Conservation (phyloP, 2,329 filamentous ascomycete species). For the Penicillium oxalicum region DNA sequence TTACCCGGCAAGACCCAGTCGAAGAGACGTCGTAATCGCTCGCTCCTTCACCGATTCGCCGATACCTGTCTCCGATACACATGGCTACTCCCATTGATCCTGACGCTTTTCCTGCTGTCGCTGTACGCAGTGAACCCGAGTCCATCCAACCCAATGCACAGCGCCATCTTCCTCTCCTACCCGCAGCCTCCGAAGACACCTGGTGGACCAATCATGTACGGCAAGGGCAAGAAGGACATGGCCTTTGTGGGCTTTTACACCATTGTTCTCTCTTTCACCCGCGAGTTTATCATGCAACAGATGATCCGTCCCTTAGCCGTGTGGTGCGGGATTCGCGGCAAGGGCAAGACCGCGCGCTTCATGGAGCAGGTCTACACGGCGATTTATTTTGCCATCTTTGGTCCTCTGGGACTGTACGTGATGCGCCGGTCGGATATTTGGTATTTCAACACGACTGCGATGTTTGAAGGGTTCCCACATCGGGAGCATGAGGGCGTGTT, state of each 20-base stretch:
- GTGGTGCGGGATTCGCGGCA: constrained; percentile 61
- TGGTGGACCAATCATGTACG: constrained; percentile 61
- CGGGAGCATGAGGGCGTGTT: constrained; percentile 70
- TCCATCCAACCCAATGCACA: constrained; percentile 69
- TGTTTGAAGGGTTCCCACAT: constrained; percentile 88
- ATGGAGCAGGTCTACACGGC: constrained; percentile 97
- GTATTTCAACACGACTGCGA: constrained; percentile 88
- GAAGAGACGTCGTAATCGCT: constrained; percentile 42
- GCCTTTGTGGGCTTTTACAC: constrained; percentile 87
- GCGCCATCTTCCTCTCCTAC: constrained; percentile 88
- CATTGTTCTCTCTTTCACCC: constrained; percentile 82
- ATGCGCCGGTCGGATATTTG: constrained; percentile 88
- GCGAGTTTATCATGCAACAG: constrained; percentile 94
- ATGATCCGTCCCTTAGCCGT: constrained; percentile 71
- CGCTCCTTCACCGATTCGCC: constrained; percentile 40
- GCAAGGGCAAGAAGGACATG: constrained; percentile 80
- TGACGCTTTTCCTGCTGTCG: constrained; percentile 58
- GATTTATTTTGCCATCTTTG: constrained; percentile 77
- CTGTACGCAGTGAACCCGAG: constrained; percentile 71
- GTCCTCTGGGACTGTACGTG: constrained; percentile 78
- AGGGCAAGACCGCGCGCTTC: constrained; percentile 79
- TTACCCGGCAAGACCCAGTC: constrained; percentile 29
- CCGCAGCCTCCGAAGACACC: constrained; percentile 54
- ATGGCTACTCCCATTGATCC: constrained; percentile 62
- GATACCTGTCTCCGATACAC: constrained; percentile 47